Base-by-base conservation (phyloP, 495 filamentous ascomycete genomes). In the Trichocladium uniseriatum region DNA sequence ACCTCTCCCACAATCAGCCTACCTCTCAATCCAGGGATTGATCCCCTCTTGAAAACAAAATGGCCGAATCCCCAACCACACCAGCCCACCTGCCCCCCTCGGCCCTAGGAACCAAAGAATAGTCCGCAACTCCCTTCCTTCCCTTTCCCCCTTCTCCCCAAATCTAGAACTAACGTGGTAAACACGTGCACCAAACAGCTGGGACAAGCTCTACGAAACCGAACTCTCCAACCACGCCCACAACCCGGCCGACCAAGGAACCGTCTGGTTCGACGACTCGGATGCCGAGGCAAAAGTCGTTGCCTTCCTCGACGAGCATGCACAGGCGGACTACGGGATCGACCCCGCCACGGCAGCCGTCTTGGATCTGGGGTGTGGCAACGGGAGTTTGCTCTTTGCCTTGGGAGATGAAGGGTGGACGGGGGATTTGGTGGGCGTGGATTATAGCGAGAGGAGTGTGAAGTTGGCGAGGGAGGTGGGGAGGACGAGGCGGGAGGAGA, bases 311-410 rank as follows among this genome's bases (percentile, higher is more conserved):
- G 53, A 55, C 48, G 58, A 56, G 13, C 71, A 18, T 39, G 67
- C 4, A 27, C 24, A 27, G 4, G 24, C 4, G 61, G 58, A 22
- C 14, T 21, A 35, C 11, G 34, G 50, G 18, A 38, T 63, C 19
- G 27, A 57, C 31, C 36, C 48, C 13, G 40, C 40, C 6, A 34
- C 49, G 6, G 51, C 62, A 13, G 28, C 68, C 2, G 79, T 95
- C 43, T 73, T 96, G 0, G 79, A 82, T 55, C 59, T 97, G 0
- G 92, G 92, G 1, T 95, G 88, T 0, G 92, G 92, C 0, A 98
- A 96, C 68, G 92, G 92, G 1, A 84, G 88, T 58, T 76, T 96
- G 58, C 71, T 96, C 3, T 90, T 92, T 52, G 71, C 79, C 16
- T 69, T 97, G 11, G 63, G 79, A 19, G 82, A 82, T 38, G 69